Base-by-base conservation (phyloP, 371 early-diverging fungal species). In the Haplosporangium sp. region DNA sequence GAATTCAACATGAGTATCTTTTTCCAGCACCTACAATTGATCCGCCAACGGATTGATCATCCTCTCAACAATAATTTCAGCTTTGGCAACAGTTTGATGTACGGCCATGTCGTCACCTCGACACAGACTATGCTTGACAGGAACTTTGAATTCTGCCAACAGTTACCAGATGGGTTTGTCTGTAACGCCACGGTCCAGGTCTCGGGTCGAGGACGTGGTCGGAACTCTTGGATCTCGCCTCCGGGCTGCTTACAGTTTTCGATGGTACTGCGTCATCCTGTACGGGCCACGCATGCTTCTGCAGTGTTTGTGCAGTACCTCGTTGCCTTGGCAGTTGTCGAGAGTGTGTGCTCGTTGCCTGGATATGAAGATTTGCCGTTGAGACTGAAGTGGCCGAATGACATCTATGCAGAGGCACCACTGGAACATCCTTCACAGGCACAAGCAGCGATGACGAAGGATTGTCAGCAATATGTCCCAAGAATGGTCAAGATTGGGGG, bases 361-460 rank as follows among this genome's bases (percentile, higher is more conserved):
- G 95, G 94, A 8, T 96, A 93, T 79, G 91, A 90, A 74, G 82
- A 90, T 14, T 71, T 95, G 6, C 94, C 95, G 0, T 73, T 98
- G 57, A 86, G 87, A 45, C 80, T 98, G 40, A 98, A 98, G 80
- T 98, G 99, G 99, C 99, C 99, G 16, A 98, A 98, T 68, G 99
- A 98, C 73, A 86, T 98, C 20, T 97, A 98, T 79, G 88, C 86
- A 0, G 81, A 88, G 55, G 61, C 82, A 1, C 75, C 82, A 8
- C 60, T 69, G 56, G 72, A 65, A 43, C 55, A 29, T 29, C 29
- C 29, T 29, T 29, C 29, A 29, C 29, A 61, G 5, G 55, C 36
- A 36, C 29, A 29, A 29, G 29, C 29, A 29, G 29, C 29, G 29
- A 29, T n/a, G 29, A 29, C 36, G 43, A 16, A 20, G 38, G 29